Conservation (phyloP, 2,329 filamentous ascomycete species). For the Aspergillus sergii region DNA sequence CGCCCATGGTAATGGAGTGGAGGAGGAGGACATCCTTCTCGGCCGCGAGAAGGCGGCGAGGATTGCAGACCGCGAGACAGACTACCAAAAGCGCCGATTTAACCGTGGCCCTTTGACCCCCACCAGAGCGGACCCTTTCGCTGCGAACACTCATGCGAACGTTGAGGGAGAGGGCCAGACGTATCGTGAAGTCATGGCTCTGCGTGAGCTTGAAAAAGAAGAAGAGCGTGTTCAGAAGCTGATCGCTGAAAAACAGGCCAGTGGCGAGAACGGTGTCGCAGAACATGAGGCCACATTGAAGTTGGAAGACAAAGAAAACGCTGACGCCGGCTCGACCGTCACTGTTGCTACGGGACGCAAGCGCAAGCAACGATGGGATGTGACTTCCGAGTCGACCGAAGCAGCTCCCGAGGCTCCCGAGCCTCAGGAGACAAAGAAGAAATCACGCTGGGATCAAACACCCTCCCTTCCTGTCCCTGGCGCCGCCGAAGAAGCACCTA, state of each 20-base stretch:
- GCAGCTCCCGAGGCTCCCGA: slow-evolving; percentile 52
- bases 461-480: slow-evolving; percentile 57
- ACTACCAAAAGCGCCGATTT: slow-evolving; percentile 95
- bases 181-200: slow-evolving; percentile 89
- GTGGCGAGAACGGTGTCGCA: slow-evolving; percentile 60
- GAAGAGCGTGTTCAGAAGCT: slow-evolving; percentile 81
- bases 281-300: slow-evolving; percentile 76
- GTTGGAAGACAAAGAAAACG: slow-evolving; percentile 72
- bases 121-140: slow-evolving; percentile 82
- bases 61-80: slow-evolving; percentile 90
- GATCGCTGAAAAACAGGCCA: slow-evolving; percentile 74
- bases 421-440: slow-evolving; percentile 66
- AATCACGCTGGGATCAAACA: slow-evolving; percentile 86
- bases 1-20: slow-evolving; percentile 78
- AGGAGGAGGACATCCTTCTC: slow-evolving; percentile 87
- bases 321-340: slow-evolving; percentile 69
- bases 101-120: slow-evolving; percentile 79
- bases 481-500: slow-evolving; percentile 60
- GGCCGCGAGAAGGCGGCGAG: slow-evolving; percentile 86
- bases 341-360: slow-evolving; percentile 67
- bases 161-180: slow-evolving; percentile 72
- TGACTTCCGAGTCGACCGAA: slow-evolving; percentile 61
- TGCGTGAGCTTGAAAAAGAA: slow-evolving; percentile 87
- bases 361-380: slow-evolving; percentile 95
- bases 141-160: slow-evolving; percentile 70